Conservation (phyloP, 225 moss, liverwort and hornwort genomes). For the Rhytidiadelphus loreus region DNA sequence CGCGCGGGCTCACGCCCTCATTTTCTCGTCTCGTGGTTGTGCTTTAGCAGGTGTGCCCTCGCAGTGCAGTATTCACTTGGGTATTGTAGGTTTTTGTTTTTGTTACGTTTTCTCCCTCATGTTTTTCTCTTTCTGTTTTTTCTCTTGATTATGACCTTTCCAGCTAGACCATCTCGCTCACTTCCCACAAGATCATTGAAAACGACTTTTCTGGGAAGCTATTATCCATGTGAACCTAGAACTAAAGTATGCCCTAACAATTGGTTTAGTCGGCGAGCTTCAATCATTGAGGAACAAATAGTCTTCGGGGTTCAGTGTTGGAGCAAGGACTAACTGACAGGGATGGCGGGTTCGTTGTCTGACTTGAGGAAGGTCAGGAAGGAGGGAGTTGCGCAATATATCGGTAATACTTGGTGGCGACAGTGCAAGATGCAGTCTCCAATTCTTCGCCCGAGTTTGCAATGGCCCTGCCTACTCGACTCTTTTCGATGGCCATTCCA, state of each 20-base stretch:
- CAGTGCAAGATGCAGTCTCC: neutral
- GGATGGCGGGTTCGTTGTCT: neutral
- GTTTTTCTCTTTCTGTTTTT: neutral
- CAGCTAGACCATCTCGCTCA: neutral
- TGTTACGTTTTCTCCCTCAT: neutral
- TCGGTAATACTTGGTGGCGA: neutral
- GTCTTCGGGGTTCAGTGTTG: neutral
- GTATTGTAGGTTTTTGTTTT: neutral
- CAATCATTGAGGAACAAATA: neutral
- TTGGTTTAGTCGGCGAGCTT: neutral
- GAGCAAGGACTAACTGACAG: neutral
- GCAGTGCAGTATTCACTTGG: neutral
- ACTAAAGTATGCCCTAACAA: neutral
- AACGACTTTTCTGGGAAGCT: no score
- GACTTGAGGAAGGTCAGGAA: neutral
- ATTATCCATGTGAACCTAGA: neutral
- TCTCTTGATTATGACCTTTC: no score
- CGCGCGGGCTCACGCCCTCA: no score
- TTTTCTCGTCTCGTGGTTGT: neutral
- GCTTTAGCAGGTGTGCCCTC: neutral
- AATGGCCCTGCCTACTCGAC: neutral
- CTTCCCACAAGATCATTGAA: no score
- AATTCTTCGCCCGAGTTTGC: neutral
- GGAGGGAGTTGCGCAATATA: neutral
- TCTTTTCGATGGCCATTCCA: neutral